Evolutionary conservation across 371 early-diverging fungal species (phyloP).

Genomic region (Vairimorpha ceranae): DNA sequence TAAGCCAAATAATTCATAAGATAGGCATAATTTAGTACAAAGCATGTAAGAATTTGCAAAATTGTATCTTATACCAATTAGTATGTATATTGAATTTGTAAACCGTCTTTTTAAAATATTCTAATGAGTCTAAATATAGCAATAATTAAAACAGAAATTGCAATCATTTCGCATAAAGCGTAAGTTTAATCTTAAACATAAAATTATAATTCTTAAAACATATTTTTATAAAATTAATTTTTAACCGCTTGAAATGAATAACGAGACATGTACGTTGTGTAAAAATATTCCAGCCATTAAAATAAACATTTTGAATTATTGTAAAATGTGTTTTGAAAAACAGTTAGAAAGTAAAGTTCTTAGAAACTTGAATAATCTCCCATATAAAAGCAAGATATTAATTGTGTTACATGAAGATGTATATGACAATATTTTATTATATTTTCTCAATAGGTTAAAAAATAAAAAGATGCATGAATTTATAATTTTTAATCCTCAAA

Average conservation of each 20-base stretch:
- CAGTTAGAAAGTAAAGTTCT: slow-evolving; percentile 21
- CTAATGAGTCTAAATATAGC: too few species aligned
- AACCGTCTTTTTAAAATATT: too few species aligned
- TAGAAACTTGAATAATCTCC: slow-evolving; percentile 27
- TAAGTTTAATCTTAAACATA: too few species aligned
- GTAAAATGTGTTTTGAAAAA: slow-evolving; percentile 32
- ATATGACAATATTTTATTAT: background rate
- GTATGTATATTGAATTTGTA: too few species aligned
- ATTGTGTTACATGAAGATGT: slow-evolving; percentile 13
- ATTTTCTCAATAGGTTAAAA: slow-evolving; percentile 21
- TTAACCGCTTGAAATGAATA: slow-evolving; percentile 3
- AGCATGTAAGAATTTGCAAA: too few species aligned
- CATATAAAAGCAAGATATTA: slow-evolving; percentile 21
- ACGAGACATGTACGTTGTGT: slow-evolving; percentile 24
- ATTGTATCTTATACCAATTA: too few species aligned
- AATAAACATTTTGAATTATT: slow-evolving; percentile 46
- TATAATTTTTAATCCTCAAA: background rate
- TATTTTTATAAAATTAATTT: background rate
- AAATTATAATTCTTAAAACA: too few species aligned
- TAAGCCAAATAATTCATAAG: too few species aligned
- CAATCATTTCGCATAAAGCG: too few species aligned
- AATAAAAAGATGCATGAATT: slow-evolving; percentile 24
- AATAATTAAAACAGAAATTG: too few species aligned
- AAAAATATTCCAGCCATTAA: slow-evolving; percentile 22
- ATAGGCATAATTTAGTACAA: too few species aligned